Percentiles rank a stretch among this genome's conserved stretches.
Conservation (phyloP, 176 grass and related monocot species). For the Raddia distichophylla region DNA sequence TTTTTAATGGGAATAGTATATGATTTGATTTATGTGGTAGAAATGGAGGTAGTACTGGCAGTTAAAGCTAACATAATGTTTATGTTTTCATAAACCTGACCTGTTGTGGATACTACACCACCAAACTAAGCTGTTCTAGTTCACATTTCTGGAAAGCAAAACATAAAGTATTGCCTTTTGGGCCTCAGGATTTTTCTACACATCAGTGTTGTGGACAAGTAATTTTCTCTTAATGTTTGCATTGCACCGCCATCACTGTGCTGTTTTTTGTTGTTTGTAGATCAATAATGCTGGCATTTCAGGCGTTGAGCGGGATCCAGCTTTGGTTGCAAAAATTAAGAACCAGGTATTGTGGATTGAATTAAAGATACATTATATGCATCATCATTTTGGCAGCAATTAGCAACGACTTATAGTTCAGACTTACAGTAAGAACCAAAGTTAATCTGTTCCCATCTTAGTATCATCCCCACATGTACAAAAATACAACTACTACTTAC, state of each 20-base stretch:
- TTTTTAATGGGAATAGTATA: neutral
- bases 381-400: neutral
- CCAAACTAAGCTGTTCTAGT: neutral
- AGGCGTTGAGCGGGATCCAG: conserved; percentile 50
- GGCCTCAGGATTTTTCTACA: neutral
- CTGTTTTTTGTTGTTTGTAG: conserved; percentile 28
- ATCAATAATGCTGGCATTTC: conserved; percentile 70
- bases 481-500: neutral
- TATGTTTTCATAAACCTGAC: neutral
- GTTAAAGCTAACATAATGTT: neutral
- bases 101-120: neutral
- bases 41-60: neutral
- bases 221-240: neutral
- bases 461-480: neutral
- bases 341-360: conserved; percentile 37
- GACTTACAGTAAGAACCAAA: neutral
- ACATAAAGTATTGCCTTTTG: neutral
- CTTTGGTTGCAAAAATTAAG: conserved; percentile 46
- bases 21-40: neutral
- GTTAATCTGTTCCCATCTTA: neutral
- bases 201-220: neutral
- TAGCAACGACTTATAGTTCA: neutral
- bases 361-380: neutral
- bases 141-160: conserved; percentile 6
- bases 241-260: neutral